Base-by-base conservation (phyloP, 2,329 filamentous ascomycete species). In the Emmonsiellopsis sp. region DNA sequence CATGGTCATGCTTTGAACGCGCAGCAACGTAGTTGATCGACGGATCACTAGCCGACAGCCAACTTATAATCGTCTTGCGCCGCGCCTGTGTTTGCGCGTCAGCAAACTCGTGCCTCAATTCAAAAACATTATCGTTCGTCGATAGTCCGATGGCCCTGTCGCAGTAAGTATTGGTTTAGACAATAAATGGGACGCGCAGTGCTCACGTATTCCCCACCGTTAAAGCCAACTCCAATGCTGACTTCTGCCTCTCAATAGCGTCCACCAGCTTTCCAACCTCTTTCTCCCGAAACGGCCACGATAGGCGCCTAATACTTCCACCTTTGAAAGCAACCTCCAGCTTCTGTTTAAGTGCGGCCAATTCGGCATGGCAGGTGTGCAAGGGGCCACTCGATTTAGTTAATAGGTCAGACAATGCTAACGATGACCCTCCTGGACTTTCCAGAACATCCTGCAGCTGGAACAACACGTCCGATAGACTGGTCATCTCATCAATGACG, bases 1-100 rank as follows among this genome's bases (percentile, higher is more conserved):
- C 46, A 17, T 47, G 21, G 7, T 56, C 47, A n/a, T 47, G 51
- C 40, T 53, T 55, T 14, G 14, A 17, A 13, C 50, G 43, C 9
- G 57, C 58, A 40, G 48, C 47, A 11, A 52, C 50, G 39, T 55
- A 51, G 44, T 58, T 58, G 21, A 39, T 55, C 27, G 49, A 58
- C 10, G 51, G 47, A 34, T 60, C 58, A 27, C 45, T 39, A 7
- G 51, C 43, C 13, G 33, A 34, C 11, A 50, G 46, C 51, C 51
- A 51, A 27, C 5, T 27, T 27, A 27, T 27, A 27, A 27, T 27
- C 21, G 21, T 27, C 21, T 27, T 27, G 21, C 21, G 21, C 21
- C 21, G 21, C 21, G 5, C 3, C 21, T 27, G 21, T 4, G 21
- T 27, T 27, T 27, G 21, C 21, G 21, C 21, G 37, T 40, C 37